Evolutionary conservation across 129 eudicot species (phyloP), one percentile per base, ranked within the genome.

Genomic region (Pittosporum tobira): DNA sequence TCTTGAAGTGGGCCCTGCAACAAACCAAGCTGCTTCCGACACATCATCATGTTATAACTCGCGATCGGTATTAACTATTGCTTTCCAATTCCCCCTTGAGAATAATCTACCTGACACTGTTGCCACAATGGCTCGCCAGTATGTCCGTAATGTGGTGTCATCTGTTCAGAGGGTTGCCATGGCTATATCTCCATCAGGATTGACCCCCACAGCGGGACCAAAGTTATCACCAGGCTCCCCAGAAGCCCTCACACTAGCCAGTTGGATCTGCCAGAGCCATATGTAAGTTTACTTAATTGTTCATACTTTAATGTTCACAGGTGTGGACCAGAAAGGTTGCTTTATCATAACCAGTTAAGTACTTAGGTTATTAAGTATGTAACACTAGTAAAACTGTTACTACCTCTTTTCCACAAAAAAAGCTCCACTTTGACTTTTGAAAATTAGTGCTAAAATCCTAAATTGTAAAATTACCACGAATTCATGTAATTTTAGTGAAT

Each of bases 191-290:
- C 94, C 94, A 29, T 74, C 91, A 20, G 88, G 91, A n/a, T 40
- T 77, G 70, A 63, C 69, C 61, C 94, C 96, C 2, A 61, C 86
- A 2, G 48, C 68, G 20, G 78, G 88, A 6, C 85, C 91, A n/a
- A 84, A 75, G 71, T 57, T 73, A 24, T 84, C 99, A 68, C 77
- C 85, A n/a, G 85, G 78, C 66, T 79, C 96, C 58, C 99, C 99
- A 0, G 99, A 93, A 77, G 99, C 99, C 36, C 73, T 72, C 21
- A 84, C 96, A 21, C 75, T 93, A 24, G 78, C 91, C 54, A 86
- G 84, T 62, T 93, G 99, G 99, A 87, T 93, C 68, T 84, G 94
- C 66, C 94, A 87, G 57, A 87, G 99, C 72, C 84, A 93, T 34
- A 84, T 88, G 99, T 76, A 76, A 57, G 71, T 70, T 15, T 1